Base-by-base conservation (phyloP, 345 rosid species). In the Iberis pinnata region DNA sequence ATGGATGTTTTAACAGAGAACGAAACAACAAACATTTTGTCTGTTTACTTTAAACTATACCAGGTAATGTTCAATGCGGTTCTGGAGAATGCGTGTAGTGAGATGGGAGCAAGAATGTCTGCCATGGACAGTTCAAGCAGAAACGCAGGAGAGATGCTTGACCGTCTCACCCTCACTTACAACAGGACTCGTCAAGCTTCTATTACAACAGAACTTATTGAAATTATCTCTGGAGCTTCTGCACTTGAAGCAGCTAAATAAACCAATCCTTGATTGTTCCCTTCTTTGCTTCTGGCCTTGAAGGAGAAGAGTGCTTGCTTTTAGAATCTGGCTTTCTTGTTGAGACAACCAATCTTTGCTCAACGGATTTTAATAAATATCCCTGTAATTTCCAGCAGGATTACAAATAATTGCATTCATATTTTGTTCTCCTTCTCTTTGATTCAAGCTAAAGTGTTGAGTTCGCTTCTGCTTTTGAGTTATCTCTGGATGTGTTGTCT, bases 161-260 rank as follows among this genome's bases (percentile, higher is more conserved):
- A 84, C 58, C 88, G 95, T 29, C 82, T 90, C 58, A 90, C 88
- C 61, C 88, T 84, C 45, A 79, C 81, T 2, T 84, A 84, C 74
- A 84, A 84, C 79, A 92, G 96, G 71, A 92, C 98, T 63, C 98
- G 98, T 53, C 98, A 92, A 85, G 98, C 98, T 35, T 71, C 98
- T 2, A 92, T 92, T 59, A 92, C 98, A 26, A 92, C 98, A 0
- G 98, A 92, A 68, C 74, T 92, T 81, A 92, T 68, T 60, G 98
- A 92, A 73, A 92, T 92, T 78, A 92, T 92, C 42, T 92, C 98
- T 13, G 98, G 96, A 74, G 95, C 92, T 48, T 74, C 96, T 19
- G 98, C 95, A 22, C 57, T 92, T 58, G 88, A 82, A 75, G 81
- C 67, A 2, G 67, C 55, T 38, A 66, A 66, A 35, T 60, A 32